Conservation (phyloP, 495 filamentous ascomycete species). For the Aspergillus avenaceus region DNA sequence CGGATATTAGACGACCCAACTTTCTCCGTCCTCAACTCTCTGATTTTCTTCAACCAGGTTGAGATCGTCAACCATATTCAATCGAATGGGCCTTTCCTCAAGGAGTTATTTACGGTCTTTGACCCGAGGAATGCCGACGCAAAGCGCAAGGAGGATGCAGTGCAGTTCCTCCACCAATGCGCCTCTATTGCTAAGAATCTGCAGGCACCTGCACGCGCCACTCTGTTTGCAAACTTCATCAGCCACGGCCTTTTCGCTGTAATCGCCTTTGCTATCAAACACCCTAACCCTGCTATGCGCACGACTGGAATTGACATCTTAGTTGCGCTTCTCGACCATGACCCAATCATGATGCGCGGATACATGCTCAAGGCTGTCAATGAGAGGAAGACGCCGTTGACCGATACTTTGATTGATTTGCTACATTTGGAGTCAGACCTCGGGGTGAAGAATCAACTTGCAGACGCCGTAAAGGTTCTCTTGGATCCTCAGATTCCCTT, state of each 20-base stretch:
- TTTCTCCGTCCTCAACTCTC: slow-evolving; percentile 93
- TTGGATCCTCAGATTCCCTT: slow-evolving; percentile 71
- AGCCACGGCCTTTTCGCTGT: slow-evolving; percentile 80
- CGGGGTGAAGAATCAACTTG: slow-evolving; percentile 92
- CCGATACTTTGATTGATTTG: slow-evolving; percentile 90
- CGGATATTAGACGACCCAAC: slow-evolving; percentile 96
- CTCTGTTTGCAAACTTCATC: slow-evolving; percentile 86
- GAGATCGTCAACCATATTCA: slow-evolving; percentile 95
- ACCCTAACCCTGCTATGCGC: slow-evolving; percentile 76
- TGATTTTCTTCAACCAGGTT: slow-evolving; percentile 99
- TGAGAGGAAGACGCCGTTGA: slow-evolving; percentile 80
- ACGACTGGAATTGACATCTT: slow-evolving; percentile 93
- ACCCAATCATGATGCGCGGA: slow-evolving; percentile 85
- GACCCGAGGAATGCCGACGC: slow-evolving; percentile 56
- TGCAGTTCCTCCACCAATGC: slow-evolving; percentile 95
- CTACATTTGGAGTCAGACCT: slow-evolving; percentile 88
- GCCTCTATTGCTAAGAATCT: slow-evolving; percentile 92
- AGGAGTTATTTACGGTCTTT: slow-evolving; percentile 90
- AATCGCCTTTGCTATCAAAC: slow-evolving; percentile 85
- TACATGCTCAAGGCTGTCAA: slow-evolving; percentile 89
- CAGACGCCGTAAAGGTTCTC: slow-evolving; percentile 91
- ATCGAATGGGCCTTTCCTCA: slow-evolving; percentile 68
- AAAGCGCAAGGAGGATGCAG: slow-evolving; percentile 84
- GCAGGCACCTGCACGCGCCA: slow-evolving; percentile 73
- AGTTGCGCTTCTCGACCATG: slow-evolving; percentile 92